Conservation (phyloP, 2,329 filamentous ascomycete species). For the Xylaria sp. region DNA sequence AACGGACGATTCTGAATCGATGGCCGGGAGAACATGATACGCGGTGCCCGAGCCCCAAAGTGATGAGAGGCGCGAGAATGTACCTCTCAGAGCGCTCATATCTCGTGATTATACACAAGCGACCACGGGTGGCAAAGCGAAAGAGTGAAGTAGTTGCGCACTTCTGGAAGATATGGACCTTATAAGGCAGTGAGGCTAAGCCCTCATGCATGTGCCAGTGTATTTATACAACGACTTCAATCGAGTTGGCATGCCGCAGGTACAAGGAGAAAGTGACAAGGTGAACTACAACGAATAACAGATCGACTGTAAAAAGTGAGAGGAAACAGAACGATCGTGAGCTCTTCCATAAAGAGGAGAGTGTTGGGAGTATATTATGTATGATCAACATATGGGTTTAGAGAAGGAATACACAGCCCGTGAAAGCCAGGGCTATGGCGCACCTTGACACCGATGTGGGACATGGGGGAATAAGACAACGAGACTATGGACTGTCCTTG, state of each 20-base stretch:
- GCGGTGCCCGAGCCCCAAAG: slow-evolving; percentile 29
- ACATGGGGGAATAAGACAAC: neutral
- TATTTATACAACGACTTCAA: neutral
- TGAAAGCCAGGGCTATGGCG: neutral
- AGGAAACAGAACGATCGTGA: neutral
- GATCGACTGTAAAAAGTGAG: neutral
- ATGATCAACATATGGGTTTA: slow-evolving; percentile 9
- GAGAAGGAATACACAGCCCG: neutral
- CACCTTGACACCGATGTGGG: slow-evolving; percentile 1
- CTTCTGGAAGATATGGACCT: neutral
- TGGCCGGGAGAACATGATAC: slow-evolving; percentile 42
- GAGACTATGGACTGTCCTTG: neutral
- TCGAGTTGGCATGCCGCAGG: neutral
- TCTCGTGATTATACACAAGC: neutral
- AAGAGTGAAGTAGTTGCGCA: neutral
- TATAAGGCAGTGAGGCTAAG: neutral
- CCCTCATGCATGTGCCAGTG: neutral
- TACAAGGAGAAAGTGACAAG: neutral
- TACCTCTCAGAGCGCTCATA: slow-evolving; percentile 11
- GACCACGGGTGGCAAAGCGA: neutral
- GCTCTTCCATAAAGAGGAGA: neutral
- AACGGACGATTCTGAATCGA: slow-evolving; percentile 30
- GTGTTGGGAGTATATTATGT: neutral
- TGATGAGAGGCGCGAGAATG: slow-evolving; percentile 17
- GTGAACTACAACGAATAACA: neutral